A percentile compares a stretch with the other conserved stretches of the same genome.
Evolutionary conservation across 164 flowering plant species (phyloP).

Genomic region (Liquidambar formosana): DNA sequence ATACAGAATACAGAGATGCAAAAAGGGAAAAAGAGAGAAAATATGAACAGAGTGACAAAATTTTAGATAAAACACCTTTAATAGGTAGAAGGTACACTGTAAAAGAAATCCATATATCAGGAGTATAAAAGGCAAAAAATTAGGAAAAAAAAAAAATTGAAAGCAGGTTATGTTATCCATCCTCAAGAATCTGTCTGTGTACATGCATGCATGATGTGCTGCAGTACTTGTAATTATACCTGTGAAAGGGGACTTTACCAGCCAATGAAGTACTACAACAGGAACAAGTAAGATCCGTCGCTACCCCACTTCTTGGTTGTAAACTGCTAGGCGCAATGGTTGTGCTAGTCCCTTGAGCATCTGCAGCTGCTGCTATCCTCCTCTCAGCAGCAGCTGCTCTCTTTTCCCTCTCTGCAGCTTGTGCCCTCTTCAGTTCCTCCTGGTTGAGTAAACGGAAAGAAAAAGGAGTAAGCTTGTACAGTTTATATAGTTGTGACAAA

Average conservation of each 20-base stretch:
- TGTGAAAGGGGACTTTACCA: conserved; percentile 85
- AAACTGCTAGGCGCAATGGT: conserved; percentile 17
- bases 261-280: conserved; percentile 72
- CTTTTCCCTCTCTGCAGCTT: conserved; percentile 80
- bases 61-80: too few relatives aligned
- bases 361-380: conserved; percentile 65
- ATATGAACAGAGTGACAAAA: too few relatives aligned
- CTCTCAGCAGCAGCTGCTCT: conserved; percentile 97
- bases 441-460: conserved; percentile 21
- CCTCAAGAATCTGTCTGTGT: conserved; percentile 74
- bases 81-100: too few relatives aligned
- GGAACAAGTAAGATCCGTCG: conserved; percentile 53
- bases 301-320: conserved; percentile 23
- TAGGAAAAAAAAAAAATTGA: neutral
- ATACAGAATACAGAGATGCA: too few relatives aligned
- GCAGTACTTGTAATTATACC: conserved; percentile 91
- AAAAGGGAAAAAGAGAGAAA: too few relatives aligned
- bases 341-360: conserved; percentile 31
- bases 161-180: conserved; percentile 29
- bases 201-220: conserved; percentile 92
- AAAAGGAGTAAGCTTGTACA: too few relatives aligned
- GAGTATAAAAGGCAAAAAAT: neutral
- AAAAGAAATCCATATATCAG: neutral
- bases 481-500: too few relatives aligned
- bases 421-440: conserved; percentile 65